Conservation (phyloP, 2,329 filamentous ascomycete species). For the Knufia fluminis region DNA sequence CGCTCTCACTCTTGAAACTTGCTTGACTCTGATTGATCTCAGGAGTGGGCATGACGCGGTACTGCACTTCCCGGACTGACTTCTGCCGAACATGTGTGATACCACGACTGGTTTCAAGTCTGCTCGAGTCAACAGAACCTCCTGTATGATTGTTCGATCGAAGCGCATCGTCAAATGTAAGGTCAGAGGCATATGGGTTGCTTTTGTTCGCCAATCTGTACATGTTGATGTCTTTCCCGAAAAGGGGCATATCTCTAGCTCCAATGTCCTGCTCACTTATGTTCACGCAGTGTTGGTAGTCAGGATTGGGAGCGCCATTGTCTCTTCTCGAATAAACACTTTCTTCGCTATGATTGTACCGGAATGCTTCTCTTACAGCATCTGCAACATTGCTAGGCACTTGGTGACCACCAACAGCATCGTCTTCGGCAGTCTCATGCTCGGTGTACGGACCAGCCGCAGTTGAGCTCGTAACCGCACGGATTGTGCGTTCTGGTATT, state of each 20-base stretch:
- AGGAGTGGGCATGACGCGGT: too few species aligned
- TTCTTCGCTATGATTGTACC: constrained; percentile 25
- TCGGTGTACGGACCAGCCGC: background rate
- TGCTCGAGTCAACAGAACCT: too few species aligned
- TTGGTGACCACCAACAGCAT: constrained; percentile 9
- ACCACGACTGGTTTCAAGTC: too few species aligned
- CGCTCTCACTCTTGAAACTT: too few species aligned
- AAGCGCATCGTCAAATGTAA: background rate
- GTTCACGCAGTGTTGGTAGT: constrained; percentile 7
- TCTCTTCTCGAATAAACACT: constrained; percentile 37
- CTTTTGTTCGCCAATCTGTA: background rate
- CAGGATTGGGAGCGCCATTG: constrained; percentile 25
- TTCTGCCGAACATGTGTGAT: too few species aligned
- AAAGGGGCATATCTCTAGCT: background rate
- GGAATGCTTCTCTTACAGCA: constrained; percentile 11
- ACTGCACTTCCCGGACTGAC: too few species aligned
- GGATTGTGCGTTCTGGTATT: constrained; percentile 12
- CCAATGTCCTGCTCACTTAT: background rate
- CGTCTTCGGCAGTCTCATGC: background rate
- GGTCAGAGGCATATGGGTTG: constrained; percentile 5
- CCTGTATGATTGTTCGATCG: too few species aligned
- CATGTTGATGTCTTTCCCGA: too few species aligned
- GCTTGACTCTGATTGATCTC: too few species aligned
- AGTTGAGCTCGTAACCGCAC: constrained; percentile 15
- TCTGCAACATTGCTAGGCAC: constrained; percentile 5